Conservation (phyloP, 2,329 filamentous ascomycete genomes). For the Sporothrix sp. region DNA sequence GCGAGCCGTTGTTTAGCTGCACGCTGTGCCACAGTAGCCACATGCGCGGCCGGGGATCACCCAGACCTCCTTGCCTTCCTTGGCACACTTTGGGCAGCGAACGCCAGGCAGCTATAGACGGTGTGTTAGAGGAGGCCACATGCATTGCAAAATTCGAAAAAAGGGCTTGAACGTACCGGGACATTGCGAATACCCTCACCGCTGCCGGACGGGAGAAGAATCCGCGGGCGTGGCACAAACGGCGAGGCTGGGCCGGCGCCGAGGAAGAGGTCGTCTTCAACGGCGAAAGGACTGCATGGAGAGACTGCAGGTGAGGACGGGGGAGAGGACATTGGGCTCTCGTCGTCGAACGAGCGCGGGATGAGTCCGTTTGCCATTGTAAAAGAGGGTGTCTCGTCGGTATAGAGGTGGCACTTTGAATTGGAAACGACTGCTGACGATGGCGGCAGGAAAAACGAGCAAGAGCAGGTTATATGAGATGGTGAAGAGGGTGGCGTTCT, state of each 20-base stretch:
- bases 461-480: neutral
- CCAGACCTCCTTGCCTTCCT: conserved; percentile 20
- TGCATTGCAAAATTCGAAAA: neutral
- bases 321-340: neutral
- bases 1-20: conserved; percentile 8
- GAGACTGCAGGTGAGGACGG: neutral
- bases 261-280: neutral
- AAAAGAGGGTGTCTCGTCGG: too few species aligned
- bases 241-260: neutral
- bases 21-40: conserved; percentile 20
- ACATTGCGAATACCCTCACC: conserved; percentile 13
- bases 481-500: neutral
- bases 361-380: conserved; percentile 3
- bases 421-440: neutral
- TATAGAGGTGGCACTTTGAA: too few species aligned
- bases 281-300: neutral
- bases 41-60: conserved; percentile 21
- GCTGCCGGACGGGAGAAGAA: conserved; percentile 1
- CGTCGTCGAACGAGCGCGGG: neutral
- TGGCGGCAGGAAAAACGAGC: neutral
- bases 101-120: conserved; percentile 19
- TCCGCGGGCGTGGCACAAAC: conserved; percentile 5
- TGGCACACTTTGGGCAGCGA: conserved; percentile 19
- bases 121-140: neutral
- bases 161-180: conserved; percentile 10